Conservation (phyloP, 176 grass and related monocot species). For the Oryza rufipogon region DNA sequence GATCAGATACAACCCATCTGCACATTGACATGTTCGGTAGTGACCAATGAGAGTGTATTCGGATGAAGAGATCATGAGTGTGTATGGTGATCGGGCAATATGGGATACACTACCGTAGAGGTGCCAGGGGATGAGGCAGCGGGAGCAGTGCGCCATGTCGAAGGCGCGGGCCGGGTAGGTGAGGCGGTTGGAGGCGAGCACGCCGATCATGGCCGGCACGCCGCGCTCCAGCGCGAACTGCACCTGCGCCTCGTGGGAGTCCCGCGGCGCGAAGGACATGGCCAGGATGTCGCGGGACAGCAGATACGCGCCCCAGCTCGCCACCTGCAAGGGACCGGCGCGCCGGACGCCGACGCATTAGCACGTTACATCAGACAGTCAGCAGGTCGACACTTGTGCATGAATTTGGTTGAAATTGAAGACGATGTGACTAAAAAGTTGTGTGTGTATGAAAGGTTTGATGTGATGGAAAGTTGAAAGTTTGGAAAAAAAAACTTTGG, state of each 20-base stretch:
- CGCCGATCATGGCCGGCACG: constrained; percentile 85
- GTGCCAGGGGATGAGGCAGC: constrained; percentile 91
- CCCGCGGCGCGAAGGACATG: constrained; percentile 80
- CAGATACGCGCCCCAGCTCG: constrained; percentile 85
- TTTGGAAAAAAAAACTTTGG: no score
- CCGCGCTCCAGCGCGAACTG: constrained; percentile 87
- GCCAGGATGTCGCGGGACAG: constrained; percentile 62
- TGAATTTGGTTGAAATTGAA: neutral
- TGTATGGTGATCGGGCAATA: neutral
- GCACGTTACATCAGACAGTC: neutral
- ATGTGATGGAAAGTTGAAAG: no score
- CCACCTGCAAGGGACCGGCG: constrained; percentile 12
- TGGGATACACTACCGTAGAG: constrained; percentile 42
- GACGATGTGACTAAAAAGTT: no score
- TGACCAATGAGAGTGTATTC: neutral
- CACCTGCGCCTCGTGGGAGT: constrained; percentile 79
- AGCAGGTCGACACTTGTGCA: neutral
- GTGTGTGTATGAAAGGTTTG: no score
- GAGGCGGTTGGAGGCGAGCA: constrained; percentile 65
- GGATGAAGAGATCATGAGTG: neutral
- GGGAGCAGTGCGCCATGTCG: constrained; percentile 98
- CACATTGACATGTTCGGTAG: neutral
- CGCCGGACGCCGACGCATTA: neutral
- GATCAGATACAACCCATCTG: constrained; percentile 83
- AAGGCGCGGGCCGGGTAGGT: constrained; percentile 75